A percentile compares a stretch with the other conserved stretches of the same genome.
Evolutionary conservation across 164 flowering plant species (phyloP).

Genomic region (Kalanchoe fedtschenkoi): DNA sequence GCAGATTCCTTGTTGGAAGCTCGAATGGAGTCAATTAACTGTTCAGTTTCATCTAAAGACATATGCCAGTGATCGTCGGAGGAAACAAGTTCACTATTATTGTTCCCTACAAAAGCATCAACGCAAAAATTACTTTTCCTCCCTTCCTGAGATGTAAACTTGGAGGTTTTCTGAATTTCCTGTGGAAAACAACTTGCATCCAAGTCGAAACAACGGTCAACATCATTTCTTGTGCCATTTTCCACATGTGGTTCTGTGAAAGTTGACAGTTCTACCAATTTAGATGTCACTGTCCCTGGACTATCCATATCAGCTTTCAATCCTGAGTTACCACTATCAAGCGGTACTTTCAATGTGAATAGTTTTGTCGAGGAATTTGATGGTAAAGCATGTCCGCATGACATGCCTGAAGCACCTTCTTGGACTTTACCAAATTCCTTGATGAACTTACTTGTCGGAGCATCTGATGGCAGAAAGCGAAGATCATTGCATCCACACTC

Average conservation of each 20-base stretch:
- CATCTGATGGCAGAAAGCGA: conserved; percentile 20
- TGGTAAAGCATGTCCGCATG: conserved; percentile 28
- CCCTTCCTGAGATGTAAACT: background rate
- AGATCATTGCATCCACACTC: conserved; percentile 15
- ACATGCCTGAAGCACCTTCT: conserved; percentile 15
- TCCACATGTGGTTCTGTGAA: background rate
- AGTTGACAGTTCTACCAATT: background rate
- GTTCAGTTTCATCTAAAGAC: conserved; percentile 15
- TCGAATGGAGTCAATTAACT: conserved; percentile 23
- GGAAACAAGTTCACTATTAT: conserved; percentile 1
- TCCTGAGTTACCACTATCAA: conserved; percentile 8
- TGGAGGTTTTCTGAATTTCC: background rate
- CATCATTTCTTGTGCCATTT: background rate
- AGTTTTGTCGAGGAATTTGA: conserved; percentile 21
- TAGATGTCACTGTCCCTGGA: background rate
- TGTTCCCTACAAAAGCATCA: conserved; percentile 9
- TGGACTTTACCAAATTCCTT: conserved; percentile 18
- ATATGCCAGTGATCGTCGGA: background rate
- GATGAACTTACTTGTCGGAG: conserved; percentile 15
- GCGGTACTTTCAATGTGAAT: conserved; percentile 9
- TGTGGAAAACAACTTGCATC: background rate
- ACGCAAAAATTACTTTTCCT: background rate
- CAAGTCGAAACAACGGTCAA: background rate
- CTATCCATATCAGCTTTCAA: background rate
- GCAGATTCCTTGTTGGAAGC: conserved; percentile 53